Percentiles rank a stretch among this genome's conserved stretches.
Evolutionary conservation across 1,139 yeast species (phyloP).

Genomic region (Pneumocystis sp.): DNA sequence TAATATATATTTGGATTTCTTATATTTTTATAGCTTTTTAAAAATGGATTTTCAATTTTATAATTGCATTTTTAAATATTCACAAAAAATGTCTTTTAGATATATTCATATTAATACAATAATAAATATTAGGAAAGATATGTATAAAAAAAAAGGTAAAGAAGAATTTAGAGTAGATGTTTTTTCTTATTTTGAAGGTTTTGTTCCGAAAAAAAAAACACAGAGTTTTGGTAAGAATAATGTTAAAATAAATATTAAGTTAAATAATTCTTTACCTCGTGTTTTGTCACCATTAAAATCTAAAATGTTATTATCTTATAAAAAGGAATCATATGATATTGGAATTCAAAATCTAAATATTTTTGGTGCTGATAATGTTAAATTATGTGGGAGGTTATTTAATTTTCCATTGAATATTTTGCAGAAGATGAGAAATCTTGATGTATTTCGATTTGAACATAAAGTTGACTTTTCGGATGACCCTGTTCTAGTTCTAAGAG

Average conservation of each 20-base stretch:
- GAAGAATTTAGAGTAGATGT: background rate
- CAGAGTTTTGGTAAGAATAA: background rate
- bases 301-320: background rate
- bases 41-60: background rate
- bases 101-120: background rate
- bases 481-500: conserved; percentile 9
- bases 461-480: conserved; percentile 8
- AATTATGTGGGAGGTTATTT: background rate
- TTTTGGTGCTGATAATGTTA: background rate
- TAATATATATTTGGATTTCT: background rate
- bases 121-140: background rate
- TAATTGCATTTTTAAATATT: background rate
- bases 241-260: background rate
- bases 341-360: background rate
- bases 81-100: background rate
- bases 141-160: background rate
- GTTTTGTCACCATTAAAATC: background rate
- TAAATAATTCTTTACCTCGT: background rate
- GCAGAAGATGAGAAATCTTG: conserved; percentile 7
- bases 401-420: conserved; percentile 4
- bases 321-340: background rate
- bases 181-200: background rate
- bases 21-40: background rate
- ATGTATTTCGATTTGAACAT: conserved; percentile 5
- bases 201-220: background rate